Evolutionary conservation across 306 rosid genomes (phyloP), one percentile per base, ranked within the genome.

Genomic region (Trifolium pratense): DNA sequence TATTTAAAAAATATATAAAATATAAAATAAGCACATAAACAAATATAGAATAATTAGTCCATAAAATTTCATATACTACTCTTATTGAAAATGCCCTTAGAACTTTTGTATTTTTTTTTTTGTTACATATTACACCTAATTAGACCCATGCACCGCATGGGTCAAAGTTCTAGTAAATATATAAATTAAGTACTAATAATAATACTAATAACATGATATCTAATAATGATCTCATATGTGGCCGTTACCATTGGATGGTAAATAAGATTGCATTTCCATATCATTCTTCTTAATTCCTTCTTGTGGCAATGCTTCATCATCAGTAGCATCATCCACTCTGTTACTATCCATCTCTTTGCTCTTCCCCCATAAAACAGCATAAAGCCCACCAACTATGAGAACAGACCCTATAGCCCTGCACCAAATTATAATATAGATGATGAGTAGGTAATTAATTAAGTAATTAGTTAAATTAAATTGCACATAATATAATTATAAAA

Each of bases 301-400:
- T 48, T 13, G 29, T 18, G 60, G 29, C 29, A 52, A 58, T 20
- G n/a, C 31, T 5, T 37, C 15, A 12, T 42, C 20, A 13, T 79
- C 83, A 23, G 1, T 2, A 56, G n/a, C 62, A 12, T 23, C 59
- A 0, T 53, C 59, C 14, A 17, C 2, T 51, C 16, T 51, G 29
- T 53, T 29, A 34, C 18, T 15, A 10, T 51, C 70, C 74, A 66
- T 63, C 89, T 86, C 98, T 68, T 69, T 84, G 26, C 74, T 82
- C 83, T 93, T 93, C 9, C 97, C 97, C 96, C 98, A 93, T 1
- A 90, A 71, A 70, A 90, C 96, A 71, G 84, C 48, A 70, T 89
- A 93, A 1, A 93, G 96, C 56, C 97, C 97, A 49, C 16, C 7
- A 5, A 93, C 82, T 20, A 93, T 90, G 12, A 87, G 63, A 9